Conservation (phyloP, 129 eudicot species). For the Kitagawia praeruptora region DNA sequence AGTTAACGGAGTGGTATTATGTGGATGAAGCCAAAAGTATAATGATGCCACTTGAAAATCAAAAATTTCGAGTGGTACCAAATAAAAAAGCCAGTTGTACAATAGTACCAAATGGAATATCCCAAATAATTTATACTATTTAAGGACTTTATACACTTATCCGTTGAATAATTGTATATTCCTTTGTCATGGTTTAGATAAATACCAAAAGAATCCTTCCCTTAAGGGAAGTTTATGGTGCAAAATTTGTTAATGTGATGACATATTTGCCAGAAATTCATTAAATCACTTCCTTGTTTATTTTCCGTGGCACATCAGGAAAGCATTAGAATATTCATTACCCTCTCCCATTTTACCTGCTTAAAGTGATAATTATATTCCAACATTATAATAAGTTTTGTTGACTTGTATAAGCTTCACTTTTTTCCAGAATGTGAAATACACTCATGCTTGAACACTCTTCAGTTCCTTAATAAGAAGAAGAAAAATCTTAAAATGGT, state of each 20-base stretch:
- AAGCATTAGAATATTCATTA: not conserved
- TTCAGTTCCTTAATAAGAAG: constrained; percentile 89
- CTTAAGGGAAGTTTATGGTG: not conserved
- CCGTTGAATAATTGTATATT: not conserved
- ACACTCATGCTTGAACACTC: constrained; percentile 93
- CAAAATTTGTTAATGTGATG: not conserved
- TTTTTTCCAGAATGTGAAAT: constrained; percentile 68
- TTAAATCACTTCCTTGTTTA: not conserved
- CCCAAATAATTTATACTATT: too few species aligned
- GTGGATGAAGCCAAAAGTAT: too few species aligned
- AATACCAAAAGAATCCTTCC: not conserved
- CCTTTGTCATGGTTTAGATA: not conserved
- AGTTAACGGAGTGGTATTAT: too few species aligned
- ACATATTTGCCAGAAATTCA: not conserved
- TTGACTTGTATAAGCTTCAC: not conserved
- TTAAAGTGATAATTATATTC: not conserved
- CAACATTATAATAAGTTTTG: not conserved
- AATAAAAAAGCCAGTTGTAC: too few species aligned
- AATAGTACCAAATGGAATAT: too few species aligned
- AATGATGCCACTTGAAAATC: too few species aligned
- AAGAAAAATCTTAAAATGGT: constrained; percentile 85
- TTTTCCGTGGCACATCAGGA: not conserved
- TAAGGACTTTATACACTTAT: not conserved
- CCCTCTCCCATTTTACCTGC: not conserved
- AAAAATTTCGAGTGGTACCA: too few species aligned